Evolutionary conservation across 2,329 filamentous ascomycete genomes (phyloP), one percentile per base, ranked within the genome.

Genomic region (Drechslerella stenobrocha): DNA sequence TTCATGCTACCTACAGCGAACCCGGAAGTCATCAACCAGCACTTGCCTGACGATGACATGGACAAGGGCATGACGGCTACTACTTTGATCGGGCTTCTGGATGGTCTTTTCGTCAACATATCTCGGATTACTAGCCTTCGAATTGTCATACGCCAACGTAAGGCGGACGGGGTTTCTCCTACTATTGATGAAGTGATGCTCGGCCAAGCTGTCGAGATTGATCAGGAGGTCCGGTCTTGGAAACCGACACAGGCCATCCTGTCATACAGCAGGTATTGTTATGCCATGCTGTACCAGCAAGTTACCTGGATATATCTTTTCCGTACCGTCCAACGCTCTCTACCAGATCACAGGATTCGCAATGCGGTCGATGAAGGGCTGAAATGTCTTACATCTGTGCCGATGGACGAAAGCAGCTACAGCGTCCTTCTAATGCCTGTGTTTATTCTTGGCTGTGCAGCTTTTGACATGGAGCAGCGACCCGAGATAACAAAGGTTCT

Each of bases 21-120:
- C 9, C 6, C 61, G 2, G 52, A 45, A 30, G 48, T 50, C n/a
- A n/a, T 11, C 26, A 52, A 2, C 53, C 58, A 20, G 48, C 58
- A 34, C 57, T n/a, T 45, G 8, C 28, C 47, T 22, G 11, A 42
- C 13, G 35, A 34, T 18, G 48, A 59, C 13, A 24, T 30, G 15
- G 61, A 59, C 24, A 22, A 55, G 9, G 82, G 52, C 79, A 80
- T 1, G 79, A 82, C 70, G 15, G 81, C 81, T 1, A 82, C 81
- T 6, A 80, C 78, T n/a, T 80, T 95, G 2, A 80, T 95, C 3
- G 90, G 90, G 20, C 86, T 95, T 23, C 84, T 87, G 37, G 90
- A 96, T 73, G 89, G 89, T 0, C 79, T 96, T 1, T 90, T 95
- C 74, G 81, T 83, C 30, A 86, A 88, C 74, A 85, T 96, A 26